A percentile compares a stretch with the other conserved stretches of the same genome.
Evolutionary conservation across 1,139 yeast species (phyloP).

Genomic region (Yueomyces sp.): DNA sequence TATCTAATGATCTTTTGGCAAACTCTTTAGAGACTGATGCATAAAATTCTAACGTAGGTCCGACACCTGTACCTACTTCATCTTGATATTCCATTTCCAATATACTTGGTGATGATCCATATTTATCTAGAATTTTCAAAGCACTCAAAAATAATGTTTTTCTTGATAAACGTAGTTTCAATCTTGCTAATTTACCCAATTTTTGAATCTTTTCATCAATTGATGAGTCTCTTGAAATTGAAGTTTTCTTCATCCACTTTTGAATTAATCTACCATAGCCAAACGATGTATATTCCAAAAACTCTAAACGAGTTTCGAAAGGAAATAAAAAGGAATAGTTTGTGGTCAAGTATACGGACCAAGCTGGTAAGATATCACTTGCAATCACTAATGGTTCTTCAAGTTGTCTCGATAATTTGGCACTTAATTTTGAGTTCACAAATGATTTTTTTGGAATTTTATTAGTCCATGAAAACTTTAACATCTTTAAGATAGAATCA

Average conservation of each 20-base stretch:
- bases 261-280: slow-evolving; percentile 80
- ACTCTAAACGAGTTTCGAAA: slow-evolving; percentile 63
- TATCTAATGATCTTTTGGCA: slow-evolving; percentile 37
- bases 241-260: slow-evolving; percentile 53
- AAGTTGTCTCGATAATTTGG: slow-evolving; percentile 73
- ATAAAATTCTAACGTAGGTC: slow-evolving; percentile 91
- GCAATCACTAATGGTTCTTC: slow-evolving; percentile 87
- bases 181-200: slow-evolving; percentile 68
- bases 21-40: slow-evolving; percentile 71
- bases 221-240: neutral
- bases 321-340: slow-evolving; percentile 78
- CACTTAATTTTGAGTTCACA: slow-evolving; percentile 77
- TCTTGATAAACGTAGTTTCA: slow-evolving; percentile 70
- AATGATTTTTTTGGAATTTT: slow-evolving; percentile 29
- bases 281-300: slow-evolving; percentile 79
- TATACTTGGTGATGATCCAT: slow-evolving; percentile 70
- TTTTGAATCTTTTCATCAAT: slow-evolving; percentile 25
- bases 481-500: slow-evolving; percentile 39
- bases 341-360: slow-evolving; percentile 67
- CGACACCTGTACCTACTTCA: slow-evolving; percentile 94
- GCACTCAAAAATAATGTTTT: slow-evolving; percentile 66
- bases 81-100: slow-evolving; percentile 81
- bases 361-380: slow-evolving; percentile 74
- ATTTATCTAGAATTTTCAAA: slow-evolving; percentile 59
- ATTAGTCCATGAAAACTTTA: slow-evolving; percentile 35